Evolutionary conservation across 352 stramenopile genomes (phyloP).

Genomic region (Phytophthora podocarpi): DNA sequence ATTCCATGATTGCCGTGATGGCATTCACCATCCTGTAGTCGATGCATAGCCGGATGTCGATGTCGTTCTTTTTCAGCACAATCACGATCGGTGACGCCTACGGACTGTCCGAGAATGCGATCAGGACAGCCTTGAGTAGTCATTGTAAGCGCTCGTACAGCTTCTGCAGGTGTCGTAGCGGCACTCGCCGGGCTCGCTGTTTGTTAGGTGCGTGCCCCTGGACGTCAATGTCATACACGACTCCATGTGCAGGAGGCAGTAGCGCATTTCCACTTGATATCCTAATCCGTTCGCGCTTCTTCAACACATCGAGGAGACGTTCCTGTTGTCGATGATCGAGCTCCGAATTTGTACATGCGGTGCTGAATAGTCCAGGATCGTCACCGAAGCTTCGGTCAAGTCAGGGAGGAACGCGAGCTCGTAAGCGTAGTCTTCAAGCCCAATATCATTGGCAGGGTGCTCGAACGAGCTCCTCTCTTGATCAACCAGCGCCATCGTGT

Average conservation of each 20-base stretch:
- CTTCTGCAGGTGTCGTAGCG: neutral
- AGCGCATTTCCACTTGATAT: neutral
- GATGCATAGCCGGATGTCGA: neutral
- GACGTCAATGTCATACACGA: neutral
- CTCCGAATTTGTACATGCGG: neutral
- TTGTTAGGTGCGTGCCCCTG: neutral
- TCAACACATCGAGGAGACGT: neutral
- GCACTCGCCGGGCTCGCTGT: neutral
- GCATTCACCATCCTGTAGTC: neutral
- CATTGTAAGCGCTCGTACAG: neutral
- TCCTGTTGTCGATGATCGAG: neutral
- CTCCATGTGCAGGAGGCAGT: neutral
- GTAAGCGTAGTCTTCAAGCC: too few relatives aligned
- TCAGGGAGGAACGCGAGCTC: neutral
- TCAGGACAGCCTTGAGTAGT: neutral
- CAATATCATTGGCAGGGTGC: too few relatives aligned
- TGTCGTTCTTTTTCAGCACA: neutral
- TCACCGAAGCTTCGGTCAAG: neutral
- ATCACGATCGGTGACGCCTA: neutral
- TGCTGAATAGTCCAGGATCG: neutral
- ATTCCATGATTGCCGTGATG: neutral
- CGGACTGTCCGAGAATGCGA: neutral
- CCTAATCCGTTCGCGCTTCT: too few relatives aligned
- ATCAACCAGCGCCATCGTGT: too few relatives aligned
- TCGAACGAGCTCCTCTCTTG: too few relatives aligned